Percentiles rank a stretch among this genome's conserved stretches.
Evolutionary conservation across 2,329 filamentous ascomycete genomes (phyloP).

Genomic region (Phaeosphaeriaceae sp.): DNA sequence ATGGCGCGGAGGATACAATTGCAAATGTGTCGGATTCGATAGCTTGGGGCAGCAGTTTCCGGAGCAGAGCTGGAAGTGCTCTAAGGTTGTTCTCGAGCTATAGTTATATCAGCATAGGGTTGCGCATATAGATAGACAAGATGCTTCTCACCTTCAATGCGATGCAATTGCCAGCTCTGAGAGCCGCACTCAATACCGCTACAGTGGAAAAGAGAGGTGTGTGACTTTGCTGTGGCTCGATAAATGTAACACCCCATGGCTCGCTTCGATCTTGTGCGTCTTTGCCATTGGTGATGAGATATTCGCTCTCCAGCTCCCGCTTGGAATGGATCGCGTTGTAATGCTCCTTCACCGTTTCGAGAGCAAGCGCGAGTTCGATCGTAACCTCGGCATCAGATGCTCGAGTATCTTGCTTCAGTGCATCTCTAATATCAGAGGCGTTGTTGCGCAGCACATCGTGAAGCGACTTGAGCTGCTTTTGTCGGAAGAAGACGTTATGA

Average conservation of each 20-base stretch:
- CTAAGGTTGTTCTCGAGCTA: constrained; percentile 53
- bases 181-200: constrained; percentile 51
- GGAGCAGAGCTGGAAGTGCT: constrained; percentile 44
- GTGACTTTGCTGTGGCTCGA: constrained; percentile 55
- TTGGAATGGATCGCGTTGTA: constrained; percentile 51
- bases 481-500: constrained; percentile 55
- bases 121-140: not conserved
- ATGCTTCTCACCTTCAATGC: constrained; percentile 54
- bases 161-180: constrained; percentile 61
- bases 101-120: not conserved
- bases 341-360: constrained; percentile 49
- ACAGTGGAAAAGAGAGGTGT: constrained; percentile 54
- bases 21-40: constrained; percentile 60
- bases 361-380: constrained; percentile 51
- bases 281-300: constrained; percentile 50
- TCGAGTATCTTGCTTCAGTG: constrained; percentile 51
- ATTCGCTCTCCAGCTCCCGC: constrained; percentile 51
- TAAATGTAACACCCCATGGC: constrained; percentile 55
- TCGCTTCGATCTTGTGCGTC: constrained; percentile 45
- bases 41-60: constrained; percentile 47
- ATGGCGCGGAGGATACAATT: constrained; percentile 47
- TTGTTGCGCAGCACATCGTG: constrained; percentile 49
- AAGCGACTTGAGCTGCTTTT: constrained; percentile 55
- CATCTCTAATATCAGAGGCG: constrained; percentile 45
- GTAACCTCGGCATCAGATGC: constrained; percentile 48